Base-by-base conservation (phyloP, 495 filamentous ascomycete genomes). In the Xylaria flabelliformis region DNA sequence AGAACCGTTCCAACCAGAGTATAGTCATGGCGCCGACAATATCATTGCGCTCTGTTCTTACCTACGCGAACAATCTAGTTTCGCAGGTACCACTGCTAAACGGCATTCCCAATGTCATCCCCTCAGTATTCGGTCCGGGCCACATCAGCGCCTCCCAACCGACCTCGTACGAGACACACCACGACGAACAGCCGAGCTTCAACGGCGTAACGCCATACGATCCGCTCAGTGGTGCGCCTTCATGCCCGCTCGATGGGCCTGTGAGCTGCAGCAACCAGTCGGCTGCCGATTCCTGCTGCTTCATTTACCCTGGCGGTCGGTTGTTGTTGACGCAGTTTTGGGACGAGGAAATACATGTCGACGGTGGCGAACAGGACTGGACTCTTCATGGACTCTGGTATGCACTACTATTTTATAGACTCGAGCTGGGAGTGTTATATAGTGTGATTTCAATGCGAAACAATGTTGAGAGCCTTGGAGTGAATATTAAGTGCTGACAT, bases 301-400 rank as follows among this genome's bases (percentile, higher is more conserved):
- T 94, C 81, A 93, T 95, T 75, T 81, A 91, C 63, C 92, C 92
- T 0, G 92, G 93, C 21, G 94, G 94, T 1, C 89, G 91, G 68
- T 80, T 97, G 64, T 84, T 97, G 63, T 87, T 90, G 77, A 94
- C 94, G 2, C 94, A 97, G 76, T 96, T 97, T 83, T 97, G 94
- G 93, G 93, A 97, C 76, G 85, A 87, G 6, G 81, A 88, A 74
- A 90, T 90, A 42, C 84, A 90, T n/a, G 86, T 90, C 12, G 92
- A 91, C 8, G 83, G 81, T 10, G 92, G 91, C 21, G 86, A 85
- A 44, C 88, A 95, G 75, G 90, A 89, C 58, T 97, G 93, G 94
- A 96, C 93, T 2, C 85, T 97, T 26, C 94, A 97, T 76, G 94
- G 94, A n/a, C 84, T 97, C 41, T 97, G 94, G 85, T 86, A 71